Conservation (phyloP, 108 stramenopile genomes). For the Parietichytrium sp. region DNA sequence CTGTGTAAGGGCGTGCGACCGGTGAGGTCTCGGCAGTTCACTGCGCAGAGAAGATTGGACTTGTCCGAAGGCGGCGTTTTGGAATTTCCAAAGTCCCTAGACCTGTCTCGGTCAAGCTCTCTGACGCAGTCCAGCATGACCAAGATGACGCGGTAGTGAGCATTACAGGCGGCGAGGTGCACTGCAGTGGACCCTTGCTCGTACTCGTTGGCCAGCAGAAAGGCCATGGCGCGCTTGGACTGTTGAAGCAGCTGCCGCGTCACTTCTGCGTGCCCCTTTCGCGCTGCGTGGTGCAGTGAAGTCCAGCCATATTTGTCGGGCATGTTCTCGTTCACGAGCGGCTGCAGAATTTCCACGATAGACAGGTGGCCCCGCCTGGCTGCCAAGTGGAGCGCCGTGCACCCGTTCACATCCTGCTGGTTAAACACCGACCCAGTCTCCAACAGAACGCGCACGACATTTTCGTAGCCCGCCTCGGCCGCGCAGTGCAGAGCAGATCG, state of each 20-base stretch:
- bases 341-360: slow-evolving; percentile 44
- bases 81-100: not conserved
- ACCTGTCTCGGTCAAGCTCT: not conserved
- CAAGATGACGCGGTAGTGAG: slow-evolving; percentile 9
- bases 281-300: slow-evolving; percentile 63
- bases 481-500: slow-evolving; percentile 36
- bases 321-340: slow-evolving; percentile 55
- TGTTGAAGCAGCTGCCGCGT: not conserved
- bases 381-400: slow-evolving; percentile 10
- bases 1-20: not conserved
- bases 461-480: slow-evolving; percentile 4
- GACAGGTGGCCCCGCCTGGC: slow-evolving; percentile 33
- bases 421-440: not conserved
- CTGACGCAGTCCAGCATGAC: slow-evolving; percentile 6
- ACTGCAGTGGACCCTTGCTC: slow-evolving; percentile 19
- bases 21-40: slow-evolving; percentile 6
- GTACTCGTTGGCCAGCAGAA: slow-evolving; percentile 8
- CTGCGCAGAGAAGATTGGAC: not conserved
- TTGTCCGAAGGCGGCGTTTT: not conserved
- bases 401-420: not conserved
- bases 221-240: not conserved
- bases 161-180: not conserved
- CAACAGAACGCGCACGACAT: slow-evolving; percentile 12
- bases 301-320: slow-evolving; percentile 62
- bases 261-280: slow-evolving; percentile 52